phyloP scores from a whole-genome alignment of 176 grass and related monocot genomes.

The Tuctoria greenei region DNA sequence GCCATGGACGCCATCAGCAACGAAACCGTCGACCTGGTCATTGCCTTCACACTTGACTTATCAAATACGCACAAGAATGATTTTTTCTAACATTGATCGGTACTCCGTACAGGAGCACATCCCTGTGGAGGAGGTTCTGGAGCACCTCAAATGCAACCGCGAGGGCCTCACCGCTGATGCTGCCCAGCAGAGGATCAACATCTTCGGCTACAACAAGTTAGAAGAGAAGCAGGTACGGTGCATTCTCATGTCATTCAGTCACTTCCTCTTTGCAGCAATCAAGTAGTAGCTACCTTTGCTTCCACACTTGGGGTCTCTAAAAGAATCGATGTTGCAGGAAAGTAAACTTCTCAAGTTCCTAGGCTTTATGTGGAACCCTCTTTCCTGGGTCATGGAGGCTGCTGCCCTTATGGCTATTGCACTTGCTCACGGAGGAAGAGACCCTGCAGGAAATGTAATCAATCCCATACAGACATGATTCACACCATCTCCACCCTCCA shows the following conservation, averaged over 20 bases:
- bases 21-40: constrained; percentile 62
- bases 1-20: constrained; percentile 51
- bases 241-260: not conserved
- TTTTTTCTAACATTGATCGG: not conserved
- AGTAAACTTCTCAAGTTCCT: constrained; percentile 81
- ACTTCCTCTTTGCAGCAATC: not conserved
- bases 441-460: constrained; percentile 29
- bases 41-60: not conserved
- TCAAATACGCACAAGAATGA: not conserved
- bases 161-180: constrained; percentile 48
- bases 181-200: constrained; percentile 42
- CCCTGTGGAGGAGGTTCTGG: constrained; percentile 59
- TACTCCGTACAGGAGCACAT: constrained; percentile 46
- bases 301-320: not conserved
- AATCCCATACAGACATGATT: not conserved
- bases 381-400: constrained; percentile 78
- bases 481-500: not conserved
- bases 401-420: constrained; percentile 75
- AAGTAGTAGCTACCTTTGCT: not conserved
- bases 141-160: constrained; percentile 54
- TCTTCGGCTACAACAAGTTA: constrained; percentile 65
- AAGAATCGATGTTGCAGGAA: constrained; percentile 39
- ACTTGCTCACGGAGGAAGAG: constrained; percentile 47
- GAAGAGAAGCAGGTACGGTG: constrained; percentile 64
- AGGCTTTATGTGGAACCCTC: constrained; percentile 76